Conservation (phyloP, 495 filamentous ascomycete species). For the Podospora conica region DNA sequence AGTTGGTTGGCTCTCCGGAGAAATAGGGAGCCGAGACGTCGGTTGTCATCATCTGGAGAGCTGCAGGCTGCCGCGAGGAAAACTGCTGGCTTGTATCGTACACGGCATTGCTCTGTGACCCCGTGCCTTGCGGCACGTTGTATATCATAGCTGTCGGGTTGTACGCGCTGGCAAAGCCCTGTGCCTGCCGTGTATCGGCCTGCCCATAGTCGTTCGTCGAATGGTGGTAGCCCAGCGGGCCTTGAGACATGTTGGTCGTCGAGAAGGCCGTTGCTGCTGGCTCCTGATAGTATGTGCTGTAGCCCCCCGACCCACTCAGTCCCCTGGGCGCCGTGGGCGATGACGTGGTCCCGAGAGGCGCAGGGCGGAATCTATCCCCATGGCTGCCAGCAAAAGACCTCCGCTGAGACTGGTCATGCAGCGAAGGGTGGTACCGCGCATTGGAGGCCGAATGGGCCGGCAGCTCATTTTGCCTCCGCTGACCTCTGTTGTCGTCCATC, state of each 20-base stretch:
- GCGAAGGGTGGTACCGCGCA: constrained; percentile 35
- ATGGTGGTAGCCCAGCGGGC: constrained; percentile 47
- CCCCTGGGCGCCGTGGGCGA: constrained; percentile 33
- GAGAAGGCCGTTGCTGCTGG: constrained; percentile 42
- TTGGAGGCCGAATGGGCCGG: constrained; percentile 40
- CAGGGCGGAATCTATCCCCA: constrained; percentile 44
- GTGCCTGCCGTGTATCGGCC: constrained; percentile 44
- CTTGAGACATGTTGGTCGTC: constrained; percentile 39
- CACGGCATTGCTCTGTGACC: constrained; percentile 51
- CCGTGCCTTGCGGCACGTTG: constrained; percentile 62
- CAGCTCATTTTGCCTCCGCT: constrained; percentile 65
- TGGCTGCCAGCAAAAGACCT: constrained; percentile 36
- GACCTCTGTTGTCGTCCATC: constrained; percentile 66
- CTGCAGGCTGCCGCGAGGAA: constrained; percentile 70
- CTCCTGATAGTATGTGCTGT: constrained; percentile 53
- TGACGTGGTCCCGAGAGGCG: constrained; percentile 41
- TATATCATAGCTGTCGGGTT: constrained; percentile 66
- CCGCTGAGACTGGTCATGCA: constrained; percentile 38
- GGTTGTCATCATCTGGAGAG: constrained; percentile 69
- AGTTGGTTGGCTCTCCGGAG: constrained; percentile 59
- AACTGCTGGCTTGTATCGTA: constrained; percentile 81
- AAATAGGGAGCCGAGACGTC: constrained; percentile 72
- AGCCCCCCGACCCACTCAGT: constrained; percentile 42
- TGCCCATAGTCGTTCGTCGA: constrained; percentile 42
- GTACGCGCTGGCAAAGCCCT: constrained; percentile 43